Percentiles rank a stretch among this genome's conserved stretches.
Evolutionary conservation across 768 basidiomycete species (phyloP).

Genomic region (Boletus pseudo-olivaceus): DNA sequence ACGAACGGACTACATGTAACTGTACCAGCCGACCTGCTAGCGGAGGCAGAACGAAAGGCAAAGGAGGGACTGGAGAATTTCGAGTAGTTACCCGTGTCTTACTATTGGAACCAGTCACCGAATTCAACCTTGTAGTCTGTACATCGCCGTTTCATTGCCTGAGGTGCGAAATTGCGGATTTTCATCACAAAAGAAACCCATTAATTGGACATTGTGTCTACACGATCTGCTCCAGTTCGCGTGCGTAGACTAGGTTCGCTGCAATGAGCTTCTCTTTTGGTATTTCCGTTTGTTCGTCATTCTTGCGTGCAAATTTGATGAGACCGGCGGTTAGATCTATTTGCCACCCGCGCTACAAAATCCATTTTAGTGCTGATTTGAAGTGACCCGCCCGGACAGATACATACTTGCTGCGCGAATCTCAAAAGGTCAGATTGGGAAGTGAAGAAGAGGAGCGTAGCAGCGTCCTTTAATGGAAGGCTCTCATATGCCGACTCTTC

Average conservation of each 20-base stretch:
- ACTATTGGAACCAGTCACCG: slow-evolving; percentile 17
- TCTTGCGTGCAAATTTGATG: slow-evolving; percentile 78
- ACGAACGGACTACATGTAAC: slow-evolving; percentile 74
- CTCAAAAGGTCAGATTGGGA: slow-evolving; percentile 71
- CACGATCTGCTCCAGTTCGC: slow-evolving; percentile 89
- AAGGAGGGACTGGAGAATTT: slow-evolving; percentile 79
- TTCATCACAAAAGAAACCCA: neutral
- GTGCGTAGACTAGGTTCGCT: slow-evolving; percentile 74
- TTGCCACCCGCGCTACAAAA: slow-evolving; percentile 74
- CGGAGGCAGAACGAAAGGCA: slow-evolving; percentile 84
- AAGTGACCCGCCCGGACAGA: neutral
- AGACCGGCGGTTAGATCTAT: slow-evolving; percentile 65
- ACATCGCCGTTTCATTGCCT: neutral
- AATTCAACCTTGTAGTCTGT: slow-evolving; percentile 10
- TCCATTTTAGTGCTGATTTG: neutral
- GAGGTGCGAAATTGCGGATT: neutral
- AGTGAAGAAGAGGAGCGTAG: slow-evolving; percentile 88
- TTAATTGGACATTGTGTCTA: slow-evolving; percentile 34
- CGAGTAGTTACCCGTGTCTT: slow-evolving; percentile 35
- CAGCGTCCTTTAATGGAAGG: slow-evolving; percentile 85
- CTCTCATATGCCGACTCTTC: slow-evolving; percentile 93
- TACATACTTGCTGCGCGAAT: slow-evolving; percentile 79
- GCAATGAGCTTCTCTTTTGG: slow-evolving; percentile 81
- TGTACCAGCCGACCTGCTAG: slow-evolving; percentile 80
- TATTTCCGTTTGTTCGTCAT: slow-evolving; percentile 80